Percentiles rank a stretch among this genome's conserved stretches.
Conservation (phyloP, 148 eudicot species). For the Chenopodium album region DNA sequence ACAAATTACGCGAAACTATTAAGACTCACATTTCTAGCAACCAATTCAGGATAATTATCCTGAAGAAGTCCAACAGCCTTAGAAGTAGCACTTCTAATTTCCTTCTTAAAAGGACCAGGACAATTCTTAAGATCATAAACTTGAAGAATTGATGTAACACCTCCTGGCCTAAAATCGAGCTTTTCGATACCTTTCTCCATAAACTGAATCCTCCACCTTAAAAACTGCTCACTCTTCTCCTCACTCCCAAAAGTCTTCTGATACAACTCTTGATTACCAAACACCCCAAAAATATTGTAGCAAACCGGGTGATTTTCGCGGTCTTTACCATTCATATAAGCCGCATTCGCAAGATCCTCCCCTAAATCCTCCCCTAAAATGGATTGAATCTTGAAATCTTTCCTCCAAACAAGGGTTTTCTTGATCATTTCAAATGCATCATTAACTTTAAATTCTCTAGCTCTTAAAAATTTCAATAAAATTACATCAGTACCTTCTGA, state of each 20-base stretch:
- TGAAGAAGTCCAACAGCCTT: conserved; percentile 57
- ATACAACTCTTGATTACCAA: conserved; percentile 43
- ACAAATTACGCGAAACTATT: not conserved
- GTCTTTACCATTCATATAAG: conserved; percentile 53
- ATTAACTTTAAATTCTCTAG: conserved; percentile 57
- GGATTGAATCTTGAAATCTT: conserved; percentile 39
- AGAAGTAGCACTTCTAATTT: conserved; percentile 43
- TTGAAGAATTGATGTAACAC: conserved; percentile 50
- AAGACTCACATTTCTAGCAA: conserved; percentile 56
- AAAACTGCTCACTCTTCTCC: conserved; percentile 45
- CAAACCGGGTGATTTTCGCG: conserved; percentile 59
- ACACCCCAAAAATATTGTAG: conserved; percentile 61
- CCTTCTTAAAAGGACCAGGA: conserved; percentile 61
- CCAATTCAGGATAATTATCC: conserved; percentile 77
- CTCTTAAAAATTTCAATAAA: conserved; percentile 61
- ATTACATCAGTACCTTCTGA: conserved; percentile 46
- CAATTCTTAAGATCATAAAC: conserved; percentile 59
- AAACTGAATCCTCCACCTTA: conserved; percentile 64
- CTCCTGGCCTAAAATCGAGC: conserved; percentile 56
- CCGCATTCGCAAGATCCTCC: conserved; percentile 34
- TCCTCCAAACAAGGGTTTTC: conserved; percentile 61
- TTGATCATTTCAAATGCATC: conserved; percentile 60
- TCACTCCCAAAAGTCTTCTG: conserved; percentile 49
- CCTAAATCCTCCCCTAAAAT: conserved; percentile 51
- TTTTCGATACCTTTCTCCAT: conserved; percentile 57